phyloP scores from a whole-genome alignment of 306 rosid species.

The Medicago lupulina region DNA sequence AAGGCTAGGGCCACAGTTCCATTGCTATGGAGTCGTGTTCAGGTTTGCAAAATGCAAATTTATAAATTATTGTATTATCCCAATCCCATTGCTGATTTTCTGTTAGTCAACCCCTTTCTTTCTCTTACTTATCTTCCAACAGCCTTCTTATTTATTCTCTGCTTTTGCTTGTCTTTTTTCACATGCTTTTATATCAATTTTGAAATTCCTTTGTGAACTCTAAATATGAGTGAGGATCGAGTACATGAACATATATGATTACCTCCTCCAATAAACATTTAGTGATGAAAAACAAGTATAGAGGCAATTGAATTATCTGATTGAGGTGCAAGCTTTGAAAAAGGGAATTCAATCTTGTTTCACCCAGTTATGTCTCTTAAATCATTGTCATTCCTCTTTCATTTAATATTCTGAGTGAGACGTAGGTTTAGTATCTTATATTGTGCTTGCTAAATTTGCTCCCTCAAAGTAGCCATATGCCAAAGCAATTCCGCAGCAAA shows the following conservation, averaged over 20 bases:
- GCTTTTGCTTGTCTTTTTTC: neutral
- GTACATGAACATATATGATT: neutral
- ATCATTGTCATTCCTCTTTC: constrained; percentile 5
- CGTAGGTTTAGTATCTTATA: constrained; percentile 5
- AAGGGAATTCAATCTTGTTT: constrained; percentile 20
- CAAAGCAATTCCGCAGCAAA: neutral
- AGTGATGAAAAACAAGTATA: constrained; percentile 4
- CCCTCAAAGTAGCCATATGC: constrained; percentile 20
- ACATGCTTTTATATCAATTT: neutral
- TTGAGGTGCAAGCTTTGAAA: constrained; percentile 11
- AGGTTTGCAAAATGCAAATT: constrained; percentile 68
- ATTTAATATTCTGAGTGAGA: constrained; percentile 14
- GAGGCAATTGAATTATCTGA: constrained; percentile 13
- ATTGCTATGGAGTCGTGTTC: constrained; percentile 98
- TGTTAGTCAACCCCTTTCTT: constrained; percentile 21
- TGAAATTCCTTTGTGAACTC: constrained; percentile 5
- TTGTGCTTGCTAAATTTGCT: constrained; percentile 30
- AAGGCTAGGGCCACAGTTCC: constrained; percentile 97
- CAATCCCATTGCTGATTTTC: constrained; percentile 1
- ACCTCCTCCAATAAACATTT: constrained; percentile 3
- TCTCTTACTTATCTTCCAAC: neutral
- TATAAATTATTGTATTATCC: constrained; percentile 19
- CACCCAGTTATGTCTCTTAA: constrained; percentile 4
- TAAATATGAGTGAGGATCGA: neutral
- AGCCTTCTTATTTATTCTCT: neutral